Conservation (phyloP, 1,284 basidiomycete genomes). For the Hymenochaete sp. region DNA sequence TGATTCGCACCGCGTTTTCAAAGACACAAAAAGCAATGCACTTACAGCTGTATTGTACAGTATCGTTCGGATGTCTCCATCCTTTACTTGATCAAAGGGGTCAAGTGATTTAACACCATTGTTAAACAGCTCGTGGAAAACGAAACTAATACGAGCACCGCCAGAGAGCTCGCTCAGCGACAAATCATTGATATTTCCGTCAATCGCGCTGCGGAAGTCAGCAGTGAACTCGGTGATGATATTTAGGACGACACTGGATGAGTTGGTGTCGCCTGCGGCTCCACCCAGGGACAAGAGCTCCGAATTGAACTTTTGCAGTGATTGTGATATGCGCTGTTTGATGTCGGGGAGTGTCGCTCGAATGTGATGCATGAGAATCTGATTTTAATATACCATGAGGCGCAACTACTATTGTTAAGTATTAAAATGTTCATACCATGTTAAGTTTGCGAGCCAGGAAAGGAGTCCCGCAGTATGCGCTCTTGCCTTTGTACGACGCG, state of each 20-base stretch:
- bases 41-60: slow-evolving; percentile 92
- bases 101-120: slow-evolving; percentile 94
- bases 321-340: slow-evolving; percentile 84
- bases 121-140: slow-evolving; percentile 97
- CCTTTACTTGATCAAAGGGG: slow-evolving; percentile 97
- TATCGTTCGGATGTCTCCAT: slow-evolving; percentile 92
- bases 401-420: too few relatives aligned
- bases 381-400: slow-evolving; percentile 12
- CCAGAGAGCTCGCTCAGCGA: slow-evolving; percentile 93
- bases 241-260: slow-evolving; percentile 82
- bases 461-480: slow-evolving; percentile 94
- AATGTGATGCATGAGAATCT: slow-evolving; percentile 99
- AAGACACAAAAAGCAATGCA: slow-evolving; percentile 16
- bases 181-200: slow-evolving; percentile 94
- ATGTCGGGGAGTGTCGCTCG: slow-evolving; percentile 94
- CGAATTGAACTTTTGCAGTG: slow-evolving; percentile 78
- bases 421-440: too few relatives aligned
- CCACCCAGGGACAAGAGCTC: slow-evolving; percentile 88
- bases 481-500: slow-evolving; percentile 85
- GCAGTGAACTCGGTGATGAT: slow-evolving; percentile 97
- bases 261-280: slow-evolving; percentile 74
- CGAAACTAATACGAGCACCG: slow-evolving; percentile 95
- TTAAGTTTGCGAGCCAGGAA: slow-evolving; percentile 97
- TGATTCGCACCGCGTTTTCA: background rate
- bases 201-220: slow-evolving; percentile 94